These are phyloP conservation scores for Durusdinium trenchii DNA, from an alignment of 73 alveolate genomes.

Conservation along the genomic window DNA sequence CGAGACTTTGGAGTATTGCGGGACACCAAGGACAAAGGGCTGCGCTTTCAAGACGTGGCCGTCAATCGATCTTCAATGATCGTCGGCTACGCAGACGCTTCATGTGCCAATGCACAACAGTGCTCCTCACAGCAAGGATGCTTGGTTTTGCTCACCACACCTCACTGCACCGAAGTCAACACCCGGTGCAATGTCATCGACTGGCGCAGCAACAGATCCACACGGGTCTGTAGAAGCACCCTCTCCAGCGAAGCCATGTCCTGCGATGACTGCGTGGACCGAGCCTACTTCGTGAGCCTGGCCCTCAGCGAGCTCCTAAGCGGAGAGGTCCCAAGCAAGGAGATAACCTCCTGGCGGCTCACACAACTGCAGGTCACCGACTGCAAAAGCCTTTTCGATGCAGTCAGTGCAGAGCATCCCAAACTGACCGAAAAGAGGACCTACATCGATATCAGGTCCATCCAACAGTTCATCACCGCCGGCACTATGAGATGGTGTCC, in stretches of 20 bases:
- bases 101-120: background rate
- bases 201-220: background rate
- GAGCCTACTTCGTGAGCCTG: background rate
- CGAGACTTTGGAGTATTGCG: background rate
- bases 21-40: background rate
- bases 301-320: background rate
- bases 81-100: background rate
- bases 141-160: background rate
- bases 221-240: background rate
- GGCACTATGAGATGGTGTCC: background rate
- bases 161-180: background rate
- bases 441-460: background rate
- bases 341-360: background rate
- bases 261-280: background rate
- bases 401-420: background rate
- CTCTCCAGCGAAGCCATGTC: background rate
- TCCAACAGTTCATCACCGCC: background rate
- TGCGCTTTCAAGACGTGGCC: background rate
- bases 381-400: slow-evolving; percentile 3
- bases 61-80: background rate
- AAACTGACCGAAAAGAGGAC: background rate
- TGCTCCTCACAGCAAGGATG: background rate
- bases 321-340: no score
- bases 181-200: background rate
- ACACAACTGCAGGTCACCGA: background rate